Conservation (phyloP, 768 basidiomycete genomes). For the Pisolithus tinctorius region DNA sequence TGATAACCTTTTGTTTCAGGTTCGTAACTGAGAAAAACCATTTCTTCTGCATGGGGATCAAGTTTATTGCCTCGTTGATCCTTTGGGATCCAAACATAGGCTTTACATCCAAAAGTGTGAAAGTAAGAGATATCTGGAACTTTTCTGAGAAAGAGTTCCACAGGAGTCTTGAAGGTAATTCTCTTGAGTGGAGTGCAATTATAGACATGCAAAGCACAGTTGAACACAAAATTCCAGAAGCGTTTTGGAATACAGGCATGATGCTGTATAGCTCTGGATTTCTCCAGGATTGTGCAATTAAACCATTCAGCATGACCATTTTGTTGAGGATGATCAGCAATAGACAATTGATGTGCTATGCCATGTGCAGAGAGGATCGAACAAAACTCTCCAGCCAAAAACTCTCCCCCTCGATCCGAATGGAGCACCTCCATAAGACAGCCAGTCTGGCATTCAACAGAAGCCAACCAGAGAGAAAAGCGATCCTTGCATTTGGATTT, state of each 20-base stretch:
- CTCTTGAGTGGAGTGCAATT: background rate
- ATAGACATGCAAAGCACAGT: background rate
- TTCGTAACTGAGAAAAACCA: background rate
- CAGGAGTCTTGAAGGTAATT: too few relatives aligned
- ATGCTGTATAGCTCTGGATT: background rate
- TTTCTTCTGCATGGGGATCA: background rate
- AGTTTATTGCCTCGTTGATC: background rate
- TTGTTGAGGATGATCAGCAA: background rate
- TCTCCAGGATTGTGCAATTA: background rate
- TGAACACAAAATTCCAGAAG: background rate
- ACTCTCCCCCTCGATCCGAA: background rate
- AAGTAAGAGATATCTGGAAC: background rate
- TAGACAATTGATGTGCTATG: background rate
- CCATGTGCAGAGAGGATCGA: background rate
- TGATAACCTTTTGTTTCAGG: background rate
- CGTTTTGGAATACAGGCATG: too few relatives aligned
- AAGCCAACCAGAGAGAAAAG: too few relatives aligned
- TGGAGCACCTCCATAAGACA: background rate
- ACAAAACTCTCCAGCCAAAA: background rate
- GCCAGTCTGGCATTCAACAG: too few relatives aligned
- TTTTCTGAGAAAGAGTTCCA: background rate
- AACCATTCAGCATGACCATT: background rate
- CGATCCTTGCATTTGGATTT: too few relatives aligned
- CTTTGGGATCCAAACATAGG: background rate
- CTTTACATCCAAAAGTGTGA: background rate